Base-by-base conservation (phyloP, 306 rosid species). In the Cucumis cinereus region DNA sequence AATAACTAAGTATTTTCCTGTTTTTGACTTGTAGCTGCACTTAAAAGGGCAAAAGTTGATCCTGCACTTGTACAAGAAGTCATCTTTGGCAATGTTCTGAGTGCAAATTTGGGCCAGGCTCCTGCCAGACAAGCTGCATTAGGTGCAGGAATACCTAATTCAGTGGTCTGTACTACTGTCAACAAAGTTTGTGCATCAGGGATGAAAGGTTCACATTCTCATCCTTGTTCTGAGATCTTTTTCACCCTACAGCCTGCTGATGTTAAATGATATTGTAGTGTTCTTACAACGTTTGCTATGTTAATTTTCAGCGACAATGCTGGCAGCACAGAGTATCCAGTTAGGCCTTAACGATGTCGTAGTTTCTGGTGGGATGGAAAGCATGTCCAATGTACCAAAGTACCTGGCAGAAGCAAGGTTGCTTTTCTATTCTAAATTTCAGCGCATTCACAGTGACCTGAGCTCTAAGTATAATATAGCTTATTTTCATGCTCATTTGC, bases 181-280 rank as follows among this genome's bases (percentile, higher is more conserved):
- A 95, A 95, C 85, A 95, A 95, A 88, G 99, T 95, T 69, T 95
- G 99, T 83, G 99, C 99, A 53, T 95, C 99, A 19, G 99, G 99
- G 78, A 85, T 92, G 96, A 95, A 95, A 87, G 98, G 99, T 92
- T 66, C 43, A 22, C 58, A 45, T 63, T 72, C 50, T n/a, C 8
- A 36, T 22, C 35, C 7, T 55, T 57, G 30, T 70, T 49, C 33
- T 30, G 50, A 24, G 56, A 28, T 12, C 19, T 30, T 56, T 7
- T 35, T 69, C 17, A 2, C 43, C 58, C 8, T 45, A 45, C 57
- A 16, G 58, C 36, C 59, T 14, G 26, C 72, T 79, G 9, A 12
- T 53, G 52, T 19, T 12, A 70, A 77, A 8, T 16, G 55, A 35
- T 52, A 43, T 19, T 77, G 19, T 7, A 62, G 50, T 80, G 53